phyloP scores from a whole-genome alignment of 495 filamentous ascomycete species.

The Xylaria acuta region DNA sequence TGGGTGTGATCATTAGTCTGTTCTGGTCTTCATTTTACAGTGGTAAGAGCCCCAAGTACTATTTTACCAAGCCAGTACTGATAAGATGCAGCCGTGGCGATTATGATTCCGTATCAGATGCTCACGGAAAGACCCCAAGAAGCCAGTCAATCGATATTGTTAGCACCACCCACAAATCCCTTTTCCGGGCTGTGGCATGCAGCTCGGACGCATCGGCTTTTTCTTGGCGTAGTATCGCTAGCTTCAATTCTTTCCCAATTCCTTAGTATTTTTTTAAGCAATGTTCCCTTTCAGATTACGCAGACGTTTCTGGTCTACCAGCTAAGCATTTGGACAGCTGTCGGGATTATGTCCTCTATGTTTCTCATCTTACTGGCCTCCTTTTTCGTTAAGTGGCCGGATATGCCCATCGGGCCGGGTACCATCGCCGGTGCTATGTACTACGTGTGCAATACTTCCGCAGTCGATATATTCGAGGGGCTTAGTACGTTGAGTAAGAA shows the following conservation, averaged over 20 bases:
- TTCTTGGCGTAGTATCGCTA: constrained; percentile 41
- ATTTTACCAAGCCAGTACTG: not conserved
- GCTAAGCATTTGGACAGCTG: constrained; percentile 42
- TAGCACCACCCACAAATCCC: constrained; percentile 43
- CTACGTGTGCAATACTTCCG: constrained; percentile 42
- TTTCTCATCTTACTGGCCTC: constrained; percentile 41
- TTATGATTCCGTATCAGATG: constrained; percentile 41
- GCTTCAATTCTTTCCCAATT: constrained; percentile 47
- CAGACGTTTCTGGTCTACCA: constrained; percentile 42
- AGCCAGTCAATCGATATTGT: constrained; percentile 44
- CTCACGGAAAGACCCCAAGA: constrained; percentile 34
- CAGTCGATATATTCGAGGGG: constrained; percentile 38
- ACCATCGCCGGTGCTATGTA: constrained; percentile 42
- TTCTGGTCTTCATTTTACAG: constrained; percentile 49
- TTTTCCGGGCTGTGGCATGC: constrained; percentile 47
- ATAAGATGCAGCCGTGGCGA: constrained; percentile 26
- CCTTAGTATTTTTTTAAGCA: constrained; percentile 45
- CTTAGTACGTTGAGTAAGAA: constrained; percentile 33
- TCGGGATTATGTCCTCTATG: constrained; percentile 47
- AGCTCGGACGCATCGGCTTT: constrained; percentile 37
- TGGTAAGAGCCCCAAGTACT: constrained; percentile 35
- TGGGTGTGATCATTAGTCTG: constrained; percentile 50
- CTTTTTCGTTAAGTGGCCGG: constrained; percentile 38
- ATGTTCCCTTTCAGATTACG: constrained; percentile 47
- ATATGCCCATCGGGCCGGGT: constrained; percentile 42